phyloP scores from a whole-genome alignment of 73 alveolate genomes.

The Stentor coeruleus region DNA sequence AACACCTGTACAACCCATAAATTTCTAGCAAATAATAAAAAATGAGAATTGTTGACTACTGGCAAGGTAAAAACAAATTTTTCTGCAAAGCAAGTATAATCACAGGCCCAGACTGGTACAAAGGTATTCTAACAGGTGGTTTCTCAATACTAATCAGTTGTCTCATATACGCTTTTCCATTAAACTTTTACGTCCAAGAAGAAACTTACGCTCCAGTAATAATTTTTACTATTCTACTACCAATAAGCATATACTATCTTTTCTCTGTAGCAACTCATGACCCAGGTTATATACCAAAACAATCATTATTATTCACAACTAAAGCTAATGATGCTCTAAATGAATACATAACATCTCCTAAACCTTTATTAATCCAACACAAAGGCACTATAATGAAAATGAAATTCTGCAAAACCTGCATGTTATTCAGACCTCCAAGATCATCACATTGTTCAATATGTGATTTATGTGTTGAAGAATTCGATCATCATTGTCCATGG shows the following conservation, averaged over 20 bases:
- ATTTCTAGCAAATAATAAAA: too few relatives aligned
- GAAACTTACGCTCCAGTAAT: neutral
- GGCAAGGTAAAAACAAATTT: conserved; percentile 21
- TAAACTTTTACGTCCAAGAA: neutral
- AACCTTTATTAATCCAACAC: neutral
- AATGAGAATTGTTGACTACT: neutral
- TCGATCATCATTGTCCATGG: conserved; percentile 41
- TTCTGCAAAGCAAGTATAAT: conserved; percentile 17
- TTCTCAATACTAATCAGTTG: neutral
- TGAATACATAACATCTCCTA: neutral
- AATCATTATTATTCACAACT: neutral
- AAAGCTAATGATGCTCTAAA: conserved; percentile 12
- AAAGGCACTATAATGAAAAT: conserved; percentile 14
- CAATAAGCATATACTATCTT: neutral
- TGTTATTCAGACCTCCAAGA: conserved; percentile 33
- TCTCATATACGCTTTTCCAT: neutral
- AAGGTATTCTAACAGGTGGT: neutral
- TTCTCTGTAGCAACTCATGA: neutral
- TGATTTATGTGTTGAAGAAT: conserved; percentile 29
- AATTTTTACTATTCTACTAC: neutral
- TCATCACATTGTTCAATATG: conserved; percentile 33
- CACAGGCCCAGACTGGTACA: conserved; percentile 12
- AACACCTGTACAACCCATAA: too few relatives aligned
- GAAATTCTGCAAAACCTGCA: neutral
- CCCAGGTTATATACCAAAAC: conserved; percentile 25